Evolutionary conservation across 495 filamentous ascomycete genomes (phyloP), one percentile per base, ranked within the genome.

Genomic region (Xylaria venustula): DNA sequence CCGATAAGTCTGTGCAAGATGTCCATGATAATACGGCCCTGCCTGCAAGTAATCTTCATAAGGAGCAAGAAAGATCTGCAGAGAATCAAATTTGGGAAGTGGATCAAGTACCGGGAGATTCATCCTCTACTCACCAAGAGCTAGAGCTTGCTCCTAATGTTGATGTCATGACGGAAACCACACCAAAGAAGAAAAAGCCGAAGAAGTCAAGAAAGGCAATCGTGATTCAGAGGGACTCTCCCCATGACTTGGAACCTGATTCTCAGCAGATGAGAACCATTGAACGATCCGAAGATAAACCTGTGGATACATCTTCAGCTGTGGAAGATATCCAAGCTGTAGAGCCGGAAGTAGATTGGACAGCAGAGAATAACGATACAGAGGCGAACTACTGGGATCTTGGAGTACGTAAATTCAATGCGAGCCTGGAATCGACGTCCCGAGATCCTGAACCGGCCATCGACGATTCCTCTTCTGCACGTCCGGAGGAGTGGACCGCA

Each of bases 1-100:
- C n/a, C n/a, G n/a, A n/a, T n/a, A n/a, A n/a, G n/a, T n/a, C n/a
- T n/a, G n/a, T n/a, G n/a, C n/a, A n/a, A n/a, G n/a, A n/a, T n/a
- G n/a, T n/a, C n/a, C n/a, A n/a, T n/a, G n/a, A 70, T 19, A 64
- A 69, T 15, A 62, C 55, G 58, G 63, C 52, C 11, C 12, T 37
- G 3, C 20, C 61, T 30, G 54, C 64, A 28, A 60, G 66, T 9
- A 70, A 73, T 41, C 42, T 75, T 23, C 67, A 67, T 42, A 74
- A 71, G 61, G 73, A 70, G 62, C 72, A 64, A 37, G 73, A 75
- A 20, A 75, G 66, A 58, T 67, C 61, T 20, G 64, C 67, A 17
- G 64, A 64, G 36, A 48, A 53, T 54, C 68, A 72, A 63, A 37
- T 44, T 14, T 25, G 53, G 23, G 61, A 62, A 34, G 62, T 68